Evolutionary conservation across 2,329 filamentous ascomycete genomes (phyloP).

Genomic region (Huntiella savannae): DNA sequence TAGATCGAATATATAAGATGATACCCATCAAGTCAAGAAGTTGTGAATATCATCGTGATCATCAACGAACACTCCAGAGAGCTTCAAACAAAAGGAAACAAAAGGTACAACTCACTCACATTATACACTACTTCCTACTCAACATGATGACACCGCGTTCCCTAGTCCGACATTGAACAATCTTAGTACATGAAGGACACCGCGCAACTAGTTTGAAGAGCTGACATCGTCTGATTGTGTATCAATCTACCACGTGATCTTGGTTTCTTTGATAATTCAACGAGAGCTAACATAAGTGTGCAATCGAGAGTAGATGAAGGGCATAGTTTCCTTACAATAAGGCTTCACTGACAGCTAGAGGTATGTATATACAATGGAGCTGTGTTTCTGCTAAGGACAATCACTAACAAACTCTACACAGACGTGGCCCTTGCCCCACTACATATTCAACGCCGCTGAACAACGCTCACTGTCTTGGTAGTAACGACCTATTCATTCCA

Average conservation of each 20-base stretch:
- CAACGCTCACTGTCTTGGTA: too few relatives aligned
- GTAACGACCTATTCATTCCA: too few relatives aligned
- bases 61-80: too few relatives aligned
- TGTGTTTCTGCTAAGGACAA: neutral
- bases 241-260: neutral
- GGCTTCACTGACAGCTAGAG: neutral
- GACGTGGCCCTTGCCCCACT: too few relatives aligned
- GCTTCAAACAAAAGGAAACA: too few relatives aligned
- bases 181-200: slow-evolving; percentile 2
- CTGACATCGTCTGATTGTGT: slow-evolving; percentile 6
- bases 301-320: neutral
- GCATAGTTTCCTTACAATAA: neutral
- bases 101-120: too few relatives aligned
- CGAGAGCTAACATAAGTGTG: neutral
- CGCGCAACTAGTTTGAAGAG: slow-evolving; percentile 3
- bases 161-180: slow-evolving; percentile 4
- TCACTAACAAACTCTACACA: too few relatives aligned
- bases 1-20: neutral
- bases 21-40: neutral
- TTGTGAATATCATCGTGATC: neutral
- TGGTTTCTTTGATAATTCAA: neutral
- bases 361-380: neutral
- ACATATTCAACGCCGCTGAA: too few relatives aligned
- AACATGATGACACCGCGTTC: slow-evolving; percentile 3
- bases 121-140: too few relatives aligned